Percentiles rank a stretch among this genome's conserved stretches.
Conservation (phyloP, 352 stramenopile species). For the Ophiocytium majus region DNA sequence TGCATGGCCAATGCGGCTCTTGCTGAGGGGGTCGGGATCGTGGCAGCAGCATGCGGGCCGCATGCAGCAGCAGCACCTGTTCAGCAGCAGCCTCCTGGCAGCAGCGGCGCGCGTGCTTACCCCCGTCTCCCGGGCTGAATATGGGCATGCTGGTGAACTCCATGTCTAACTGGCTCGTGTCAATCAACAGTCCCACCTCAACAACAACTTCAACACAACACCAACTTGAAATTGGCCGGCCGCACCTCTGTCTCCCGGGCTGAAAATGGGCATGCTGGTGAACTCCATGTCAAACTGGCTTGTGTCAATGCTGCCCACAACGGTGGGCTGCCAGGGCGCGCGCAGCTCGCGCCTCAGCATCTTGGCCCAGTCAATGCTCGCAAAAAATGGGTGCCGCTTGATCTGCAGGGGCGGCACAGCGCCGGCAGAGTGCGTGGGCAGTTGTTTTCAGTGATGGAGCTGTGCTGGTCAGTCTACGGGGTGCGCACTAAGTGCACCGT, state of each 20-base stretch:
- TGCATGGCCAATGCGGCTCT: too few species aligned
- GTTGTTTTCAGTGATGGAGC: too few species aligned
- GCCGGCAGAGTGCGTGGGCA: too few species aligned
- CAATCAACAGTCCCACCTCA: background rate
- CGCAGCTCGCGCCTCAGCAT: slow-evolving; percentile 60
- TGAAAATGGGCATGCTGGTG: slow-evolving; percentile 85
- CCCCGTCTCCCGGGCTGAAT: too few species aligned
- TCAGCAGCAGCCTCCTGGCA: too few species aligned
- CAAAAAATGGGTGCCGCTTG: slow-evolving; percentile 72
- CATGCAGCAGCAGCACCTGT: too few species aligned
- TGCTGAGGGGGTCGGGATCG: too few species aligned
- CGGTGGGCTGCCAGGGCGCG: slow-evolving; percentile 84
- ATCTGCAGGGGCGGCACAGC: slow-evolving; percentile 10
- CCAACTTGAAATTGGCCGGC: background rate
- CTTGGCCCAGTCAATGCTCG: slow-evolving; percentile 68
- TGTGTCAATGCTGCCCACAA: slow-evolving; percentile 87
- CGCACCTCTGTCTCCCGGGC: background rate
- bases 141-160: background rate
- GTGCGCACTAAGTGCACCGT: too few species aligned
- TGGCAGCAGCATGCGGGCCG: too few species aligned
- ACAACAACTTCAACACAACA: background rate
- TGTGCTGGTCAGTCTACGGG: too few species aligned
- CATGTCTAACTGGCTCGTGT: background rate
- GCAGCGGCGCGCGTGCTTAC: too few species aligned
- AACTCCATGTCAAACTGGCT: slow-evolving; percentile 93